A percentile compares a stretch with the other conserved stretches of the same genome.
These are phyloP conservation scores for Neurospora discreta DNA, from an alignment of 495 filamentous ascomycete genomes.

Conservation along the genomic window DNA sequence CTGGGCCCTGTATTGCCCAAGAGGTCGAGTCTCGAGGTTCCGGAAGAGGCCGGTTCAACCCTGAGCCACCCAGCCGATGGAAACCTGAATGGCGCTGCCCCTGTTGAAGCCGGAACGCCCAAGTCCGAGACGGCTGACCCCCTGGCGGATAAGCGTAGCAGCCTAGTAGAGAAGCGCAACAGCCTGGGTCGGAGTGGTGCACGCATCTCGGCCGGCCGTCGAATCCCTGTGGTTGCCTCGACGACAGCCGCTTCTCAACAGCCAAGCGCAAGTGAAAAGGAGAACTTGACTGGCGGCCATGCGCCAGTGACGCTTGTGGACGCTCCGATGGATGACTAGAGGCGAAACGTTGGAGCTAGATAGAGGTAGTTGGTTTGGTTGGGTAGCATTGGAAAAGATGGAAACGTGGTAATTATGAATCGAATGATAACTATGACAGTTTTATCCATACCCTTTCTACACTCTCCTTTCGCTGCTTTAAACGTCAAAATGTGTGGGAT, in stretches of 20 bases:
- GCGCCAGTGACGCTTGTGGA: conserved; percentile 20
- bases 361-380: background rate
- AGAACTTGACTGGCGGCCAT: conserved; percentile 1
- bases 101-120: conserved; percentile 20
- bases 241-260: conserved; percentile 2
- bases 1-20: conserved; percentile 29
- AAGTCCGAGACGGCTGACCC: conserved; percentile 23
- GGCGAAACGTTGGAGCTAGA: background rate
- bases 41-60: conserved; percentile 26
- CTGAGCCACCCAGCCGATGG: conserved; percentile 31
- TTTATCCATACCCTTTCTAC: background rate
- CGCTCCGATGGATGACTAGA: conserved; percentile 28
- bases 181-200: conserved; percentile 37
- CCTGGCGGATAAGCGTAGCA: conserved; percentile 26
- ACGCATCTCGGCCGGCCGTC: conserved; percentile 30
- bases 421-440: background rate
- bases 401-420: background rate
- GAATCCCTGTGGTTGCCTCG: conserved; percentile 20
- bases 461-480: background rate
- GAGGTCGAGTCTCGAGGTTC: conserved; percentile 35
- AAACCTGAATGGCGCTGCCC: conserved; percentile 25
- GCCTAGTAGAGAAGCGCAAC: conserved; percentile 35
- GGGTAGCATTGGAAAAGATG: background rate
- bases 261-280: background rate
- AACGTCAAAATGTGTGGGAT: no score